Conservation (phyloP, 139 green algal genomes). For the Chlamydomonas sp. region DNA sequence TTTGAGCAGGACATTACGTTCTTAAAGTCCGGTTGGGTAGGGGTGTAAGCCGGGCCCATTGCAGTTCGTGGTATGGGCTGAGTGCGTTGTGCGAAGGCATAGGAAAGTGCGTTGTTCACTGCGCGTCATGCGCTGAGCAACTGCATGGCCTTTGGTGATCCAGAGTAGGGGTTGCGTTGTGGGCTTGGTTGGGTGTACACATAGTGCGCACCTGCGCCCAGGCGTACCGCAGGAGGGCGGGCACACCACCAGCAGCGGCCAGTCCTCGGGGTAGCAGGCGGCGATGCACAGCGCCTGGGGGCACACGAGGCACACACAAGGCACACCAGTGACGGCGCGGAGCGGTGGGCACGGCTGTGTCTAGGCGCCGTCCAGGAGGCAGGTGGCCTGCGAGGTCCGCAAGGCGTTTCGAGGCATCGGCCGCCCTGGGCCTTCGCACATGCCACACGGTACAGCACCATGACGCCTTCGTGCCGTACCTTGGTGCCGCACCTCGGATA, state of each 20-base stretch:
- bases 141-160: not conserved
- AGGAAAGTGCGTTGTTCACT: too few species aligned
- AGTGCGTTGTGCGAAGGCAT: not conserved
- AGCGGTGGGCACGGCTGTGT: too few species aligned
- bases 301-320: not conserved
- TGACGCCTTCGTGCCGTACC: too few species aligned
- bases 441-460: too few species aligned
- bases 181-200: not conserved
- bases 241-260: conserved; percentile 66
- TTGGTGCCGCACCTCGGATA: too few species aligned
- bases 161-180: not conserved
- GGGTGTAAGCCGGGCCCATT: not conserved
- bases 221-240: conserved; percentile 45
- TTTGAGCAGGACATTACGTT: too few species aligned
- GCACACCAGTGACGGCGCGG: not conserved
- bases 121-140: not conserved
- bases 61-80: not conserved
- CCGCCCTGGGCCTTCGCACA: too few species aligned
- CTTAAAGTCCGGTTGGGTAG: too few species aligned
- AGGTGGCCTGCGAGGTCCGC: too few species aligned
- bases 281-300: conserved; percentile 51
- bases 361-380: too few species aligned
- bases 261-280: conserved; percentile 50
- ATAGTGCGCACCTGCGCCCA: conserved; percentile 6
- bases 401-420: too few species aligned